Evolutionary conservation across 345 rosid genomes (phyloP).

Genomic region (Excoecaria cochinchinensis): DNA sequence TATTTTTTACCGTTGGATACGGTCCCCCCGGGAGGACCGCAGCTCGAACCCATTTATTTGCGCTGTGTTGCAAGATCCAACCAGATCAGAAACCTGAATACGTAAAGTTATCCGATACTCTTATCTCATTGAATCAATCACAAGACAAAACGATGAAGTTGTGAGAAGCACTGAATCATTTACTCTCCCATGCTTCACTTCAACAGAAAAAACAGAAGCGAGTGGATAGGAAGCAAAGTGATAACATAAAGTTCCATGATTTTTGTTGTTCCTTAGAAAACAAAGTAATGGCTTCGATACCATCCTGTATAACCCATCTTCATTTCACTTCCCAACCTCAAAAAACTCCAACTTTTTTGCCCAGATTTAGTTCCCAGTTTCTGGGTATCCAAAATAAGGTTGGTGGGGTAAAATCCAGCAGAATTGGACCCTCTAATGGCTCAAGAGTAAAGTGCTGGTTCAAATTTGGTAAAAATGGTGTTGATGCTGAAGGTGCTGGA

Average conservation of each 20-base stretch:
- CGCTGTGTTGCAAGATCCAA: too few species aligned
- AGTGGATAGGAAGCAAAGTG: slow-evolving; percentile 22
- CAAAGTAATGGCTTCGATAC: slow-evolving; percentile 20
- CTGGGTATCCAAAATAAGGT: slow-evolving; percentile 44
- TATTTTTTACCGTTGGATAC: too few species aligned
- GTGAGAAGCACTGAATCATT: not conserved
- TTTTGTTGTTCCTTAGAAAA: not conserved
- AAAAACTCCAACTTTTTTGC: slow-evolving; percentile 28
- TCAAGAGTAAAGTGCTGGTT: slow-evolving; percentile 75
- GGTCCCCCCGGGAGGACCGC: too few species aligned
- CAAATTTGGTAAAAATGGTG: slow-evolving; percentile 82
- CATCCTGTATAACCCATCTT: slow-evolving; percentile 36
- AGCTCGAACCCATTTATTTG: too few species aligned
- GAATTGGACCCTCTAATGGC: slow-evolving; percentile 71
- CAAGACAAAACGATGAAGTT: not conserved
- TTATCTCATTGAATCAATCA: not conserved
- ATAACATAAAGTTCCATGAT: slow-evolving; percentile 3
- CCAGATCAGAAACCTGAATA: too few species aligned
- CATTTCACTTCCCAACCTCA: slow-evolving; percentile 34
- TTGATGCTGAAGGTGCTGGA: slow-evolving; percentile 96
- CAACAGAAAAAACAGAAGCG: not conserved
- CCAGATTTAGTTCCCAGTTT: slow-evolving; percentile 47
- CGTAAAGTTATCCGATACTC: not conserved
- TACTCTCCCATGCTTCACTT: not conserved
- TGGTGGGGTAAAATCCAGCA: slow-evolving; percentile 33